Percentiles rank a stretch among this genome's conserved stretches.
These are phyloP conservation scores for Xylaria sp. DNA, from an alignment of 2,329 filamentous ascomycete species.

Conservation along the genomic window DNA sequence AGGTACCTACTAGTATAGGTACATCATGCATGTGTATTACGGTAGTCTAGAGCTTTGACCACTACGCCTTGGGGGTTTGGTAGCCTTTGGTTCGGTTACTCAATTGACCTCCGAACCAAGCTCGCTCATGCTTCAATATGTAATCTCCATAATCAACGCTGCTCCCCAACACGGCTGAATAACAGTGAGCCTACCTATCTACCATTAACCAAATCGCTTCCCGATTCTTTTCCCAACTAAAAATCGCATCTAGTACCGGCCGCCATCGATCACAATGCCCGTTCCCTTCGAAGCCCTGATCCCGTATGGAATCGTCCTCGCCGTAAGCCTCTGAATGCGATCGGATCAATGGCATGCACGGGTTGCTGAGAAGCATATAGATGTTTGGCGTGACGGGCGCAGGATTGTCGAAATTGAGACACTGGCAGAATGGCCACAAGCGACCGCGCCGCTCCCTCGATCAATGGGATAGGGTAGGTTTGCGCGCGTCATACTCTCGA, in stretches of 20 bases:
- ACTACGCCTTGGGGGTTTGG: neutral
- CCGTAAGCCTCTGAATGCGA: constrained; percentile 55
- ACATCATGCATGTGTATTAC: neutral
- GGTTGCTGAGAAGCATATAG: constrained; percentile 52
- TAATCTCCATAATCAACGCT: constrained; percentile 8
- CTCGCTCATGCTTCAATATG: constrained; percentile 22
- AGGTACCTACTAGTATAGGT: neutral
- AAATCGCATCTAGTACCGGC: constrained; percentile 11
- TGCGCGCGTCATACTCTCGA: neutral
- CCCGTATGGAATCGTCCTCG: constrained; percentile 72
- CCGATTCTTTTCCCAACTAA: constrained; percentile 7
- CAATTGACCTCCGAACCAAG: constrained; percentile 25
- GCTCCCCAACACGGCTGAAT: constrained; percentile 18
- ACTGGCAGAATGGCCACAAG: constrained; percentile 70
- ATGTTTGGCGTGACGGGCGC: constrained; percentile 72
- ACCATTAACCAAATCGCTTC: neutral
- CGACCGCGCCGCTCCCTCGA: constrained; percentile 68
- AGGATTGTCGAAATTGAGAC: constrained; percentile 66
- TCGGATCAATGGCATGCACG: constrained; percentile 14
- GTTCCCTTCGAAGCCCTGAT: constrained; percentile 72
- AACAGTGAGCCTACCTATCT: constrained; percentile 5
- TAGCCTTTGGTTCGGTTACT: constrained; percentile 2
- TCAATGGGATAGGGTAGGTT: constrained; percentile 69
- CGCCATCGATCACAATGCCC: constrained; percentile 59
- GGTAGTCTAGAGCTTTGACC: constrained; percentile 28